Percentiles rank a stretch among this genome's conserved stretches.
Conservation (phyloP, 2,329 filamentous ascomycete genomes). For the Hymenoscyphus occultus region DNA sequence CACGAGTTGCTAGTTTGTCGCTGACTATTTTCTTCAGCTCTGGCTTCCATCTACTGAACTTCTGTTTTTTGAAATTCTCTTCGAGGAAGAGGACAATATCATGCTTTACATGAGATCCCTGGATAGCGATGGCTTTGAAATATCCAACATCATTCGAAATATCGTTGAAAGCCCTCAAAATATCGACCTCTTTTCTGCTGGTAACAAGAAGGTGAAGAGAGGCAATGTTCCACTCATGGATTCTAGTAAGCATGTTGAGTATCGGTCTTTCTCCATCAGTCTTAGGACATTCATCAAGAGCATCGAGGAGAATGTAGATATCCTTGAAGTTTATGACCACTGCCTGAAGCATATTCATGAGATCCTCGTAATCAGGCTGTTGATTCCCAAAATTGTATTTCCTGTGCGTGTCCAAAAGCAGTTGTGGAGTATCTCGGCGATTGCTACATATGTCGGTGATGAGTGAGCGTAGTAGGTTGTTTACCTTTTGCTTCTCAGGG, state of each 20-base stretch:
- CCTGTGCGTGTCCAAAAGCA: conserved; percentile 2
- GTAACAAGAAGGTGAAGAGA: conserved; percentile 17
- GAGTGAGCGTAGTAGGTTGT: conserved; percentile 14
- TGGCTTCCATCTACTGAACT: conserved; percentile 6
- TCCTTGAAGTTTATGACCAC: conserved; percentile 8
- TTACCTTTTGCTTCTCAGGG: conserved; percentile 12
- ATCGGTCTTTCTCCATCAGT: not conserved
- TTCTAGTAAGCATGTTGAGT: not conserved
- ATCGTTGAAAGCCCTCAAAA: conserved; percentile 5
- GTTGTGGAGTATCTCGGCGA: conserved; percentile 10
- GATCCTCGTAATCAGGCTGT: conserved; percentile 4
- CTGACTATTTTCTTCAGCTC: not conserved
- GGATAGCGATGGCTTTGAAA: not conserved
- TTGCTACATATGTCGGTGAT: conserved; percentile 18
- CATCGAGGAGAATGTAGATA: conserved; percentile 22
- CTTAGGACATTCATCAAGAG: conserved; percentile 23
- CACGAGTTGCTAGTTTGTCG: conserved; percentile 3
- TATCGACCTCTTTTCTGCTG: conserved; percentile 33
- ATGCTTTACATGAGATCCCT: conserved; percentile 1
- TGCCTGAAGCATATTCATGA: conserved; percentile 11
- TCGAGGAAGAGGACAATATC: conserved; percentile 10
- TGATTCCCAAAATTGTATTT: conserved; percentile 14
- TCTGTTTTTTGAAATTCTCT: not conserved
- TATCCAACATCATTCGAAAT: not conserved
- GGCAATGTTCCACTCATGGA: not conserved